Evolutionary conservation across 139 green algal genomes (phyloP).

Genomic region (Astrephomene gubernaculifera): DNA sequence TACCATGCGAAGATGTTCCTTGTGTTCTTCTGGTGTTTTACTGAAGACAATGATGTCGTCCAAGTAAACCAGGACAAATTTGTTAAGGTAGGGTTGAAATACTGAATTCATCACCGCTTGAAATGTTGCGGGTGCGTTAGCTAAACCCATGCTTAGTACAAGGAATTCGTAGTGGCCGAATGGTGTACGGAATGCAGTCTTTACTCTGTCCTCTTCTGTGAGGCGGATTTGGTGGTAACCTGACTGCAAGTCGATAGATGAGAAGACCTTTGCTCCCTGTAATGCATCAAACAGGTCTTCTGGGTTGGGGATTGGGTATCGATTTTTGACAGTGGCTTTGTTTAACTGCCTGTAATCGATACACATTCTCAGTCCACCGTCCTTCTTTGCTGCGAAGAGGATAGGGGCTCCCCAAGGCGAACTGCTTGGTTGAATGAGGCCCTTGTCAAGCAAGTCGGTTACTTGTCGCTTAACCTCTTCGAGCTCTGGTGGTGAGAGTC

Average conservation of each 20-base stretch:
- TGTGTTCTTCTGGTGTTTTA: constrained; percentile 58
- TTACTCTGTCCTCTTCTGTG: constrained; percentile 36
- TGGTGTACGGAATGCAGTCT: constrained; percentile 56
- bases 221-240: constrained; percentile 62
- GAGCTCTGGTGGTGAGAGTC: constrained; percentile 57
- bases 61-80: constrained; percentile 73
- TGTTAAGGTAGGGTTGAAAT: constrained; percentile 36
- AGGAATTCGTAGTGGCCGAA: constrained; percentile 56
- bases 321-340: constrained; percentile 48
- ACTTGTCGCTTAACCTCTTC: constrained; percentile 65
- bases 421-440: constrained; percentile 62
- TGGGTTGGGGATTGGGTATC: constrained; percentile 65
- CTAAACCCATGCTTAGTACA: constrained; percentile 63
- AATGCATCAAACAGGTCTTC: constrained; percentile 55
- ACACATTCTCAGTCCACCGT: constrained; percentile 60
- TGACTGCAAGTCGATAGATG: constrained; percentile 49
- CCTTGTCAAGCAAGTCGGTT: constrained; percentile 59
- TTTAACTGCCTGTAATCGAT: constrained; percentile 58
- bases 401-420: constrained; percentile 5
- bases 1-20: constrained; percentile 57
- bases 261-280: constrained; percentile 34
- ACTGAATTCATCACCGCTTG: constrained; percentile 59
- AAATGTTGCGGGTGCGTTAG: constrained; percentile 69
- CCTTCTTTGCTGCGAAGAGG: constrained; percentile 64
- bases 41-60: constrained; percentile 72